Base-by-base conservation (phyloP, 140 eudicot species). In the Anethum foeniculum region DNA sequence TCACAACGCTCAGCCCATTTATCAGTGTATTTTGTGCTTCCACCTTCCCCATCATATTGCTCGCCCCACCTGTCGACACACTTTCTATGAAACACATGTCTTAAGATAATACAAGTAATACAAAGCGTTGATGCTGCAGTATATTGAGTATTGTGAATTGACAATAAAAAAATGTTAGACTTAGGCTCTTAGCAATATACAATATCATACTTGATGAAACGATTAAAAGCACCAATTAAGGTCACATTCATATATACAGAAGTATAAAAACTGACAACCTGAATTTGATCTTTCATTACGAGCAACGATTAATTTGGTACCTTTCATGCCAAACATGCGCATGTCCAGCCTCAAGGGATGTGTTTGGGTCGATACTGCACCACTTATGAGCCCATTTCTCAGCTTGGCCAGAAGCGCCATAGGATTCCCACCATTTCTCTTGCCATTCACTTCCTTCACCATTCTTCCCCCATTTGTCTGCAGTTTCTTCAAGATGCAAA, bases 291-390 rank as follows among this genome's bases (percentile, higher is more conserved):
- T 34, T 1, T 21, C 12, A n/a, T 8, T 72, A 23, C 15, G 36
- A 19, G 80, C 34, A 14, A 77, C 2, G 6, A 27, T 14, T n/a
- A 34, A 56, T 51, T 60, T 56, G 64, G 79, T 91, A 94, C 98
- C 97, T 92, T 88, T 94, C 98, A 83, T 94, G 96, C 98, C 98
- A 94, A 80, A 90, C 90, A 81, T 94, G 98, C 78, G 98, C 98
- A 86, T 94, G 97, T 23, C 98, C 98, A 77, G 86, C 87, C 9
- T 92, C 98, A 27, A 94, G 85, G 34, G 84, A 90, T 32, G 97
- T 92, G 83, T 78, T 77, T 48, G 97, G 95, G 81, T 94, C 96
- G 80, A 90, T 90, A 88, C 90, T 89, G 90, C 98, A 90, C 97
- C 97, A 92, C 86, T 94, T 94, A 86, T 94, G 92, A 25, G 97